Base-by-base conservation (phyloP, 441 rosid genomes). In the Manihot esculenta region DNA sequence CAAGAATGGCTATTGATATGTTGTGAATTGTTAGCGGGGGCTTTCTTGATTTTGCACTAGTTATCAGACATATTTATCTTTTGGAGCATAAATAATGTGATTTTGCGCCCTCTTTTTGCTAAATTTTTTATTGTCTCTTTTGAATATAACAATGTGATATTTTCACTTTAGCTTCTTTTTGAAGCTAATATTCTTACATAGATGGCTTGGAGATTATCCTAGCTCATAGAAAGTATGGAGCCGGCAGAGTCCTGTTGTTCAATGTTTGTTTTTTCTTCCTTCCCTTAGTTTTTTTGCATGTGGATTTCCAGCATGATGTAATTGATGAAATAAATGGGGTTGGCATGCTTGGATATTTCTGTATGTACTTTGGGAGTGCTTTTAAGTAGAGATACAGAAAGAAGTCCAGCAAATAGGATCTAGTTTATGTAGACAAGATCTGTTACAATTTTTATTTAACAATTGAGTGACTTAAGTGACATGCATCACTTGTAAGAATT, bases 201-300 rank as follows among this genome's bases (percentile, higher is more conserved):
- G 38, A 23, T 47, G 23, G 55, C 3, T 24, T 64, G 15, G 50
- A 63, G 23, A 13, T 53, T 53, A 11, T 26, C 14, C 33, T 41
- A 67, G 61, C 58, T 49, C 18, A 15, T 24, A 15, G 11, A 24
- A 63, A 62, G 67, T 2, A 63, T 63, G 67, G 30, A 62, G 11
- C 42, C 26, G 68, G 56, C 30, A 23, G 55, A 48, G 68, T 45
- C 14, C 24, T 49, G 0, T 66, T 1, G 20, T 50, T 30, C n/a
- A 6, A 47, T 15, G 20, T 17, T 45, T n/a, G 15, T 23, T 24
- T 69, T 5, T 2, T 35, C 26, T 15, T 66, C n/a, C n/a, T n/a
- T n/a, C n/a, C 15, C 0, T 12, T 21, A 14, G 18, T 70, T 13
- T 56, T 33, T 12, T 50, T 47, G 62, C n/a, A 49, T 24, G 17